Evolutionary conservation across 139 green algal genomes (phyloP).

Genomic region (Auxenochlorella protothecoides): DNA sequence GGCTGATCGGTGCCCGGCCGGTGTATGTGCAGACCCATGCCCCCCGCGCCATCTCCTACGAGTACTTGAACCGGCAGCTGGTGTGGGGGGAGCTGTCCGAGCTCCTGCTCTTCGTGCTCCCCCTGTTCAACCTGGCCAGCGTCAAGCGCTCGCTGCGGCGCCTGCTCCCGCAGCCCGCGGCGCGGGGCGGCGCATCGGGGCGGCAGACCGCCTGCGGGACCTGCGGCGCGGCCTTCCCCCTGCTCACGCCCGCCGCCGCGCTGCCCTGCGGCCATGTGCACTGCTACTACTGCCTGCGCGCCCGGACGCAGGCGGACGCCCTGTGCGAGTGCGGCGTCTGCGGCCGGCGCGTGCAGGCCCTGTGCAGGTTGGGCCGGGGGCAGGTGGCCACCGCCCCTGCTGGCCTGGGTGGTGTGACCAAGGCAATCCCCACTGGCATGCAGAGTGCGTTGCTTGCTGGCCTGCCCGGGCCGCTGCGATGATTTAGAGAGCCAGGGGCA

Average conservation of each 20-base stretch:
- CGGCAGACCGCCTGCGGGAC: constrained; percentile 20
- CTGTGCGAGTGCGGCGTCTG: constrained; percentile 26
- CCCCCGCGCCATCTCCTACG: constrained; percentile 67
- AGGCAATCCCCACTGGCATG: too few relatives aligned
- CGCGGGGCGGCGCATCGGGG: neutral
- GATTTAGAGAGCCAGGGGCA: too few relatives aligned
- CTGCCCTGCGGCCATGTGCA: constrained; percentile 74
- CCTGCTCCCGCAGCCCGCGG: constrained; percentile 24
- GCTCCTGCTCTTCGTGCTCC: constrained; percentile 75
- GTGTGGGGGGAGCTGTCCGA: constrained; percentile 80
- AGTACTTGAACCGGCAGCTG: constrained; percentile 91
- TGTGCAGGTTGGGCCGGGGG: constrained; percentile 2
- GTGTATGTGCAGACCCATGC: constrained; percentile 66
- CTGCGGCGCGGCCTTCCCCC: constrained; percentile 33
- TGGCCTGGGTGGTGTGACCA: too few relatives aligned
- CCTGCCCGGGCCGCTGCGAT: too few relatives aligned
- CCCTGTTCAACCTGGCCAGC: constrained; percentile 38
- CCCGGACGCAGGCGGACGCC: constrained; percentile 23
- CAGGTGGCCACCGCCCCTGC: too few relatives aligned
- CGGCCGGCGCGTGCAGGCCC: constrained; percentile 12
- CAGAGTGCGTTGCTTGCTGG: too few relatives aligned
- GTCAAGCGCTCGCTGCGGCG: constrained; percentile 18
- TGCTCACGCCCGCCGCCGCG: constrained; percentile 45
- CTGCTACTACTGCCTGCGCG: constrained; percentile 84
- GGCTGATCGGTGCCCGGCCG: constrained; percentile 50